A percentile compares a stretch with the other conserved stretches of the same genome.
phyloP scores from a whole-genome alignment of 2,329 filamentous ascomycete genomes.

The Aureobasidium sp. region DNA sequence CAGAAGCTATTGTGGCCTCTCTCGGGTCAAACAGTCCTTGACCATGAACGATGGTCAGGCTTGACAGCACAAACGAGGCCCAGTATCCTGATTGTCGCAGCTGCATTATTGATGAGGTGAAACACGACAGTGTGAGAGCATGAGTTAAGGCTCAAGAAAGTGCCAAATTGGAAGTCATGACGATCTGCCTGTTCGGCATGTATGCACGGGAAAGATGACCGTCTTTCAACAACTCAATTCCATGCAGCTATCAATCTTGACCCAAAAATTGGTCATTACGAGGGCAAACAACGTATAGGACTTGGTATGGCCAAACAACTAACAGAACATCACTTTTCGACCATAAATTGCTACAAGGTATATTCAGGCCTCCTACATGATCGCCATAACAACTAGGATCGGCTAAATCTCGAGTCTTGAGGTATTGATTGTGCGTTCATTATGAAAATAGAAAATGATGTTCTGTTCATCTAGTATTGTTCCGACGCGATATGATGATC shows the following conservation, averaged over 20 bases:
- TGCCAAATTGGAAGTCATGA: not conserved
- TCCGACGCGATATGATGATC: not conserved
- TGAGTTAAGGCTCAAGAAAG: not conserved
- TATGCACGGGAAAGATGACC: not conserved
- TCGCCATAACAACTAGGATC: not conserved
- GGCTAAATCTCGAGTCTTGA: not conserved
- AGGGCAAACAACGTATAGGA: not conserved
- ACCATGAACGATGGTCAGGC: not conserved
- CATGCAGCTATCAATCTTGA: not conserved
- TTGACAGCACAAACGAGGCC: not conserved
- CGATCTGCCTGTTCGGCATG: not conserved
- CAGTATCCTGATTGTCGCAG: not conserved
- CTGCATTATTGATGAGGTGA: not conserved
- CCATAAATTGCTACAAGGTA: not conserved
- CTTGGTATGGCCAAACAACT: not conserved
- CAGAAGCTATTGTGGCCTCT: constrained; percentile 50
- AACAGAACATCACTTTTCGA: not conserved
- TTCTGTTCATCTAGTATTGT: not conserved
- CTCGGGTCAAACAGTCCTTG: constrained; percentile 39
- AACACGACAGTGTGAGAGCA: not conserved
- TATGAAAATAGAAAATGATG: not conserved
- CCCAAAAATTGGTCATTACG: not conserved
- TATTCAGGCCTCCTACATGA: not conserved
- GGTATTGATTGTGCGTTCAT: not conserved
- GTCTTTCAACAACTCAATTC: not conserved